phyloP scores from a whole-genome alignment of 495 filamentous ascomycete species.

The Staphylotrichum longicolle region DNA sequence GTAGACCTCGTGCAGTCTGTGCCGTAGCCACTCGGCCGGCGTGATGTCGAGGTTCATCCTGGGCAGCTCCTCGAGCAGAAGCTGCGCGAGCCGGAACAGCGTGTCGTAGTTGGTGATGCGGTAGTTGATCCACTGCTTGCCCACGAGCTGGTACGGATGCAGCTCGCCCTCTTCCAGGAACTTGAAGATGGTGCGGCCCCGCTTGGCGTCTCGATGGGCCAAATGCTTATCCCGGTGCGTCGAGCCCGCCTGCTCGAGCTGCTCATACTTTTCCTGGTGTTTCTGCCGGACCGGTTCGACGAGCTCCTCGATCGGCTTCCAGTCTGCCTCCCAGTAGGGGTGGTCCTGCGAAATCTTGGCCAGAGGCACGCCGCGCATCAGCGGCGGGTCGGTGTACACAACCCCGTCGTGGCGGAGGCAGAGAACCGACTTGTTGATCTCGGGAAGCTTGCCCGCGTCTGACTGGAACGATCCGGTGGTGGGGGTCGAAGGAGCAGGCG shows the following conservation, averaged over 20 bases:
- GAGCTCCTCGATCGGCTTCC: conserved; percentile 36
- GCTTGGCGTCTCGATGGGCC: conserved; percentile 47
- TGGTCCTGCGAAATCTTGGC: conserved; percentile 43
- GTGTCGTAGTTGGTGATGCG: conserved; percentile 49
- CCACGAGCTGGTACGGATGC: conserved; percentile 50
- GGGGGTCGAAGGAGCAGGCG: not conserved
- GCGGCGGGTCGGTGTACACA: conserved; percentile 39
- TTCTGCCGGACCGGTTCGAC: conserved; percentile 36
- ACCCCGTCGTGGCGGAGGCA: conserved; percentile 41
- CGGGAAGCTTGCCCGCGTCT: conserved; percentile 17
- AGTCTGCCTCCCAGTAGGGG: conserved; percentile 48
- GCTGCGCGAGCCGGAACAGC: conserved; percentile 46
- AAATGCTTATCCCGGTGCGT: conserved; percentile 42
- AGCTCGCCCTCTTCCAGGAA: conserved; percentile 45
- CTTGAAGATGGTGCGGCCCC: conserved; percentile 43
- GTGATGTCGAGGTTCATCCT: conserved; percentile 45
- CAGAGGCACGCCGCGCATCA: conserved; percentile 46
- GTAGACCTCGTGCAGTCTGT: conserved; percentile 44
- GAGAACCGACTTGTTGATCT: conserved; percentile 42
- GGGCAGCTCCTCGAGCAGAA: conserved; percentile 44
- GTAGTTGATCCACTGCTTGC: conserved; percentile 41
- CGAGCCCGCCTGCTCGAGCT: conserved; percentile 18
- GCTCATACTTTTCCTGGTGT: conserved; percentile 41
- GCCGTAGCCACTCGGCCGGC: conserved; percentile 49
- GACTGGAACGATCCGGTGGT: not conserved